Evolutionary conservation across 257 asterid genomes (phyloP).

Genomic region (Oldenlandia corymbosa): DNA sequence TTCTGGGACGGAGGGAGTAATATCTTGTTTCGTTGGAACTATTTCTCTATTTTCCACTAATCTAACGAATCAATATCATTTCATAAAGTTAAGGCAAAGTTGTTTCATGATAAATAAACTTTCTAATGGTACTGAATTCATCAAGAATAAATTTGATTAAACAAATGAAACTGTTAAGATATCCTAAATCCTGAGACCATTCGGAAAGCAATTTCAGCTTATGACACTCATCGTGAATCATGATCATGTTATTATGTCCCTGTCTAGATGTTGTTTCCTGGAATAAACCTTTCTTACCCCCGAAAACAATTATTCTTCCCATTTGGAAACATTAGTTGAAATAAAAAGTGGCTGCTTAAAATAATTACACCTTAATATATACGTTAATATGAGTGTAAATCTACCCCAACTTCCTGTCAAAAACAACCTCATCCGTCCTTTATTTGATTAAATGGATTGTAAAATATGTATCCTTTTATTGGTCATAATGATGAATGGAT

Average conservation of each 20-base stretch:
- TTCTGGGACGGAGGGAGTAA: too few relatives aligned
- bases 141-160: not conserved
- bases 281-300: slow-evolving; percentile 4
- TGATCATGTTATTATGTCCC: too few relatives aligned
- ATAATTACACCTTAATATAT: slow-evolving; percentile 10
- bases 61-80: too few relatives aligned
- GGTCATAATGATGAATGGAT: too few relatives aligned
- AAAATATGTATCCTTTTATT: too few relatives aligned
- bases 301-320: not conserved
- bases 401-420: slow-evolving; percentile 9
- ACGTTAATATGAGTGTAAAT: slow-evolving; percentile 19
- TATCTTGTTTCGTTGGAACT: too few relatives aligned
- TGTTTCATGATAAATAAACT: too few relatives aligned
- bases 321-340: not conserved
- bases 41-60: too few relatives aligned
- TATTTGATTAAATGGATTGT: slow-evolving; percentile 5
- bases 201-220: not conserved
- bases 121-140: too few relatives aligned
- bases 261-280: not conserved
- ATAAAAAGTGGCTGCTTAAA: slow-evolving; percentile 16
- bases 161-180: slow-evolving; percentile 11
- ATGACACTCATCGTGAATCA: not conserved
- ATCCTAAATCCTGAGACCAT: not conserved
- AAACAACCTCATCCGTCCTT: slow-evolving; percentile 15
- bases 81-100: too few relatives aligned